A percentile compares a stretch with the other conserved stretches of the same genome.
Evolutionary conservation across 2,329 filamentous ascomycete genomes (phyloP).

Genomic region (Fusarium chaquense): DNA sequence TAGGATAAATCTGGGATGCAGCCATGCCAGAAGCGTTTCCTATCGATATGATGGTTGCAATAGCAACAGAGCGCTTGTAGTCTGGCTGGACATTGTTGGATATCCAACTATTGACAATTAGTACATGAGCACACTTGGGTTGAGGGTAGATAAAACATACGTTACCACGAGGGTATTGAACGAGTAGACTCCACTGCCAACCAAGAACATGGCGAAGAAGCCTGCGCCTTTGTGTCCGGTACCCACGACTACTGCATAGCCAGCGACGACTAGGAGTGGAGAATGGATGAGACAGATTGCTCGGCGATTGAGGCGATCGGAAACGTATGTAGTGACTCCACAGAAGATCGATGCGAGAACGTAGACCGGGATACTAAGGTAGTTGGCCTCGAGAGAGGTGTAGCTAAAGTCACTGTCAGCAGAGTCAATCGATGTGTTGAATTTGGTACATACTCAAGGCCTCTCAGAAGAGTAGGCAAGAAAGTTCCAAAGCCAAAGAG

Average conservation of each 20-base stretch:
- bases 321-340: constrained; percentile 24
- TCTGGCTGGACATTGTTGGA: constrained; percentile 62
- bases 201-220: constrained; percentile 45
- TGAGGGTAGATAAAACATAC: constrained; percentile 1
- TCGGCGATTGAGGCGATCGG: constrained; percentile 45
- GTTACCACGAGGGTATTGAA: constrained; percentile 34
- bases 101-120: constrained; percentile 58
- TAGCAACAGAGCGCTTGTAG: constrained; percentile 60
- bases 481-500: constrained; percentile 54
- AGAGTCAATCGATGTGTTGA: no score
- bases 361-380: constrained; percentile 54
- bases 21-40: constrained; percentile 63
- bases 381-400: constrained; percentile 50
- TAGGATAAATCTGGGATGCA: constrained; percentile 59
- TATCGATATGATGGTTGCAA: constrained; percentile 60
- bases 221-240: constrained; percentile 43
- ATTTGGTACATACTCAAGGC: constrained; percentile 47
- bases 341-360: constrained; percentile 43
- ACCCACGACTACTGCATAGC: constrained; percentile 48
- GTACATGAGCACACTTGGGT: rapidly evolving
- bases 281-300: constrained; percentile 34
- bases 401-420: constrained; percentile 7
- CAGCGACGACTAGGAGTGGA: constrained; percentile 44
- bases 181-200: constrained; percentile 32
- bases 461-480: constrained; percentile 52